These are phyloP conservation scores for Rhizopus delemar DNA, from an alignment of 371 early-diverging fungal genomes.

Conservation along the genomic window DNA sequence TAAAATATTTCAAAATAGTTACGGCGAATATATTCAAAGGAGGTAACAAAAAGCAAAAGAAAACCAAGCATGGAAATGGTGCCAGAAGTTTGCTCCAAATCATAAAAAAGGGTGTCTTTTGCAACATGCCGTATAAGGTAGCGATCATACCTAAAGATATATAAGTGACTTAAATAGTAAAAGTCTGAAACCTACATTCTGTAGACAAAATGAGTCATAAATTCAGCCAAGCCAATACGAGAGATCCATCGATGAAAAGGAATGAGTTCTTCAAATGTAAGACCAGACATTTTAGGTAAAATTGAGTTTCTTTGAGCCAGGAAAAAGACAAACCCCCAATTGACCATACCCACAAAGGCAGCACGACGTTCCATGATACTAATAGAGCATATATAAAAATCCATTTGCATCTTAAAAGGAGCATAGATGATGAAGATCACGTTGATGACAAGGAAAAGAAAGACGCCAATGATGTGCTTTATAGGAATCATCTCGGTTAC, in stretches of 20 bases:
- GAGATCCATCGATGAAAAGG: conserved; percentile 55
- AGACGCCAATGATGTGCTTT: conserved; percentile 42
- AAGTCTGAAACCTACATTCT: conserved; percentile 37
- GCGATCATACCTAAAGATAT: neutral
- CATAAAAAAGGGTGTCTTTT: conserved; percentile 30
- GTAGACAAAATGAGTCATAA: conserved; percentile 46
- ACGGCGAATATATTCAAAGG: conserved; percentile 45
- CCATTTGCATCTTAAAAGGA: conserved; percentile 20
- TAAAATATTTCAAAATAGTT: conserved; percentile 48
- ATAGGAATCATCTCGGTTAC: conserved; percentile 42
- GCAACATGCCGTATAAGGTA: conserved; percentile 2
- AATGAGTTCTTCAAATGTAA: conserved; percentile 45
- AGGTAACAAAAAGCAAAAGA: conserved; percentile 40
- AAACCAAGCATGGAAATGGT: conserved; percentile 44
- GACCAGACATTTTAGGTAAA: conserved; percentile 42
- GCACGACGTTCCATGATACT: conserved; percentile 46
- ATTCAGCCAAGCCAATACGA: conserved; percentile 43
- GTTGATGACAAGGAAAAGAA: conserved; percentile 35
- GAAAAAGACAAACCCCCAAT: conserved; percentile 50
- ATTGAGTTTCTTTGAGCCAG: conserved; percentile 47
- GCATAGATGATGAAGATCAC: conserved; percentile 35
- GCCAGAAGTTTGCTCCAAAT: conserved; percentile 43
- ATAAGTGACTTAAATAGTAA: too few species aligned
- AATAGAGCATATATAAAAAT: conserved; percentile 21
- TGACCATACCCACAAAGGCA: conserved; percentile 47